Base-by-base conservation (phyloP, 2,329 filamentous ascomycete genomes). In the Trichoderma polysporum region DNA sequence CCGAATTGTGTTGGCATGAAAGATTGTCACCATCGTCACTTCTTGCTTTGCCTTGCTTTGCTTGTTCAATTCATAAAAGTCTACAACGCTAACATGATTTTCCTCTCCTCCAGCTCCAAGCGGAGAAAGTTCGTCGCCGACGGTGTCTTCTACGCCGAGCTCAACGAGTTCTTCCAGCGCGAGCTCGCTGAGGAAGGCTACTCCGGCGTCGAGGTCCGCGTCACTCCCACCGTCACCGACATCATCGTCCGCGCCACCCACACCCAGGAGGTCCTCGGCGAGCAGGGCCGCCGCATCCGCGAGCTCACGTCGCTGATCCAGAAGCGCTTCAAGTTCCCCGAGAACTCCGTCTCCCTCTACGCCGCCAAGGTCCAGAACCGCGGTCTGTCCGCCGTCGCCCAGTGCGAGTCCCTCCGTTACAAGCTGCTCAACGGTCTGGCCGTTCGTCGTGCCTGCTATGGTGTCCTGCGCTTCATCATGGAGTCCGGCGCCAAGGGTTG, bases 131-230 rank as follows among this genome's bases (percentile, higher is more conserved):
- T 94, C 87, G 91, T 94, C 82, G 92, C 91, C 76, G 95, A 99
- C 85, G 95, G 95, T 90, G 95, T 99, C 80, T 99, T 99, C 92
- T 99, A 97, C 86, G 95, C 95, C 88, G 95, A 99, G 87, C 88
- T 99, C 85, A 99, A 99, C 91, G 95, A 99, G 88, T 99, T 99
- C 91, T 99, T 99, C 93, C 95, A 98, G 90, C 94, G 95, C 84
- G 95, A 99, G 87, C 89, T 99, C 82, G 95, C 95, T 82, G 95
- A 99, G 90, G 96, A 99, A 88, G 95, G 95, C 79, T 99, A 99
- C 90, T 99, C 95, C 68, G 95, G 95, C 83, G 95, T 99, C 83
- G 96, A 99, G 88, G 95, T 99, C 86, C 93, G 96, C 88, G 95
- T 99, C 78, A 99, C 95, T 77, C 95, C 95, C 76, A 99, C 95